A percentile compares a stretch with the other conserved stretches of the same genome.
Evolutionary conservation across 371 early-diverging fungal species (phyloP).

Genomic region (Rhizopus arrhizus): DNA sequence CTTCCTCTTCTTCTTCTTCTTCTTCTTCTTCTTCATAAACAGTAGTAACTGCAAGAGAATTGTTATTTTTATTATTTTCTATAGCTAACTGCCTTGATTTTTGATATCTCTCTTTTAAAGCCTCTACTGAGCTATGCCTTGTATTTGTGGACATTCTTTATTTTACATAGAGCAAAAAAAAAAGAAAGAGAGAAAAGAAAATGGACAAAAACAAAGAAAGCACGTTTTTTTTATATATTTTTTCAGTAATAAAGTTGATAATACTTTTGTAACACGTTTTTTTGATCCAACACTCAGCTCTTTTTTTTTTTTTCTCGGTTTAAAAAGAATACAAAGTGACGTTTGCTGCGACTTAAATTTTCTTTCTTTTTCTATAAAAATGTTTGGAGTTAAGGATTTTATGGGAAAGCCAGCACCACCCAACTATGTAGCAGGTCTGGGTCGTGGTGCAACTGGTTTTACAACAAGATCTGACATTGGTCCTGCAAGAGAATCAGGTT

Average conservation of each 20-base stretch:
- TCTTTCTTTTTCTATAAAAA: slow-evolving; percentile 21
- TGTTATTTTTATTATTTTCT: not conserved
- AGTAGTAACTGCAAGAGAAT: slow-evolving; percentile 26
- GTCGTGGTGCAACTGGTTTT: slow-evolving; percentile 95
- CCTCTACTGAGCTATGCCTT: slow-evolving; percentile 22
- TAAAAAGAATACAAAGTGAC: not conserved
- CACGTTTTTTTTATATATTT: not conserved
- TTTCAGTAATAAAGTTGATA: not conserved
- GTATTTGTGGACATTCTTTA: slow-evolving; percentile 14
- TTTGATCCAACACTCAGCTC: not conserved
- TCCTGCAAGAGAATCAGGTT: slow-evolving; percentile 83
- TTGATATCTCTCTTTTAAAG: slow-evolving; percentile 26
- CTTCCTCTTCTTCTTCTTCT: slow-evolving; percentile 35
- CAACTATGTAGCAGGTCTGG: slow-evolving; percentile 95
- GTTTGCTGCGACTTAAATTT: not conserved
- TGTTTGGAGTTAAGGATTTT: slow-evolving; percentile 84
- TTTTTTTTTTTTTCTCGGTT: no score
- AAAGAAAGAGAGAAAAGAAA: slow-evolving; percentile 1
- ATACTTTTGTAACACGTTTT: not conserved
- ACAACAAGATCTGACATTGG: slow-evolving; percentile 98
- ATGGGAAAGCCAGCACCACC: slow-evolving; percentile 85
- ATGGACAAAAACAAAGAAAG: not conserved
- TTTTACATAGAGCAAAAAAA: not conserved
- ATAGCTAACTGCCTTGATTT: slow-evolving; percentile 13
- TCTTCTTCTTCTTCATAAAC: slow-evolving; percentile 37